These are phyloP conservation scores for Abrus precatorius DNA, from an alignment of 306 rosid genomes.

Conservation along the genomic window DNA sequence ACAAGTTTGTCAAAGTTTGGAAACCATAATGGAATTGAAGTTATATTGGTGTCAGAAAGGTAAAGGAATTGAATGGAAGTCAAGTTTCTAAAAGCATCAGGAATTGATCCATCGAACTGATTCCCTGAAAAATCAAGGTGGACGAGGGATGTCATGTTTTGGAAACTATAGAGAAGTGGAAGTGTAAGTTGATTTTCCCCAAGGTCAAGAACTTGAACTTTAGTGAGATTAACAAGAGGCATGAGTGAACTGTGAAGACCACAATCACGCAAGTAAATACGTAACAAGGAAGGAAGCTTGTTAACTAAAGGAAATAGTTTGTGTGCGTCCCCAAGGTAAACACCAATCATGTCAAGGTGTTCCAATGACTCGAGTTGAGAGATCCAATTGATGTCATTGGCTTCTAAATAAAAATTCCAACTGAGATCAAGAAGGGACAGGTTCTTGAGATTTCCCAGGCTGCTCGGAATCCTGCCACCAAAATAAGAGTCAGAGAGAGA, in stretches of 20 bases:
- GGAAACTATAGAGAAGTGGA: too few species aligned
- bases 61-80: constrained; percentile 25
- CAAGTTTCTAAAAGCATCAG: constrained; percentile 3
- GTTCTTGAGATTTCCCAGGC: constrained; percentile 20
- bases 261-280: background rate
- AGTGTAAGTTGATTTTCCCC: too few species aligned
- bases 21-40: constrained; percentile 36
- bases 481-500: background rate
- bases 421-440: constrained; percentile 17
- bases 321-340: background rate
- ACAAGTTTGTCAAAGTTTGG: background rate
- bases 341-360: constrained; percentile 11
- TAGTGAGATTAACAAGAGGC: background rate
- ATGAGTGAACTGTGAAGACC: background rate
- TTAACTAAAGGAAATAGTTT: constrained; percentile 21
- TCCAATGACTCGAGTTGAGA: constrained; percentile 19
- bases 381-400: constrained; percentile 27
- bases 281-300: constrained; percentile 20
- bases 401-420: background rate
- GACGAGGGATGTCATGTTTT: too few species aligned
- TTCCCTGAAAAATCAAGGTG: background rate
- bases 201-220: too few species aligned
- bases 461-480: background rate
- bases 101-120: background rate
- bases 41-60: background rate